Evolutionary conservation across 78 protist genomes (phyloP), one percentile per base, ranked within the genome.

Genomic region (Chrysochromulina parva): DNA sequence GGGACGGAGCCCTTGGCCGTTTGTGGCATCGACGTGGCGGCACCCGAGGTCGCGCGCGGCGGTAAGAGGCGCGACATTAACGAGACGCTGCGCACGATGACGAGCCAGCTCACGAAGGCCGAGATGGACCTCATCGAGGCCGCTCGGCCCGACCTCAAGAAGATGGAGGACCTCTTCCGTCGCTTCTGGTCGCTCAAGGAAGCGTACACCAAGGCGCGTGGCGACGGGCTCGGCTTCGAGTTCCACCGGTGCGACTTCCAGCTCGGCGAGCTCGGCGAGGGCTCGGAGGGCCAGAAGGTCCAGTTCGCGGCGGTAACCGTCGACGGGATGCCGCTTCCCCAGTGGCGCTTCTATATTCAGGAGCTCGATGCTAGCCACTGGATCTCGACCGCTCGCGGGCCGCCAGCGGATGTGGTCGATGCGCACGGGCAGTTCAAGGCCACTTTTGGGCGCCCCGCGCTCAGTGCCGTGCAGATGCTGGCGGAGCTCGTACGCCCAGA

Each of bases 341-440:
- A 0, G 0, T 87, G 90, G 90, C 0, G 11, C 10, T 87, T 87
- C 73, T 6, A 13, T 1, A 7, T 74, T 24, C 1, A 6, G 52
- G 14, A 17, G 0, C 76, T 60, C 1, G 55, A 5, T n/a, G 73
- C 14, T 0, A 58, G 6, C 90, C 65, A 87, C 65, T 47, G 74
- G 73, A 54, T 87, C n/a, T 54, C 90, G n/a, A 74, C 60, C 20
- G 90, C 90, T 13, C 74, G 90, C 26, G 90, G 90, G 58, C 90
- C 90, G 13, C 62, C 90, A 0, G 1, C 47, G 0, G 90, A 57
- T 3, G 69, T 38, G 4, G 76, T 60, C 7, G 90, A 87, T n/a
- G n/a, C n/a, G n/a, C n/a, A n/a, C n/a, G n/a, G n/a, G n/a, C n/a
- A n/a, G n/a, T n/a, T n/a, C n/a, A n/a, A n/a, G n/a, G n/a, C n/a